Conservation (phyloP, 139 green algal genomes). For the Closterium sp. region DNA sequence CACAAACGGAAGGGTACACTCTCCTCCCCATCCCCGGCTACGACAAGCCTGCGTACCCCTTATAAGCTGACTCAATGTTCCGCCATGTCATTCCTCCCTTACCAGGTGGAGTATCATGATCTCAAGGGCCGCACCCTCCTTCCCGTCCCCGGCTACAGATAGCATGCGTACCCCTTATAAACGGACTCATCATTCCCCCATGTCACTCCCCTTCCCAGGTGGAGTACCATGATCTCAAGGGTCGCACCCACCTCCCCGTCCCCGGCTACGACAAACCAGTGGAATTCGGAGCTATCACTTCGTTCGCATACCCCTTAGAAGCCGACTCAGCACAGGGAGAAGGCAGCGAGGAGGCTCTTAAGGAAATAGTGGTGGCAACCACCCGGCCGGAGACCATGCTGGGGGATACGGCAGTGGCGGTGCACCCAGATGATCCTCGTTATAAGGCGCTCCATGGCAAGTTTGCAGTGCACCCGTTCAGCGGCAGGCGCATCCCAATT, state of each 20-base stretch:
- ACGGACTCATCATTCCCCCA: too few relatives aligned
- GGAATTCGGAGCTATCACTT: slow-evolving; percentile 94
- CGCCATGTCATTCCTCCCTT: too few relatives aligned
- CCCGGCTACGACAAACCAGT: slow-evolving; percentile 78
- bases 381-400: slow-evolving; percentile 96
- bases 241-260: slow-evolving; percentile 60
- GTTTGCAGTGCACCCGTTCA: slow-evolving; percentile 85
- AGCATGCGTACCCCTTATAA: too few relatives aligned
- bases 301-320: slow-evolving; percentile 92
- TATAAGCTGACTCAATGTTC: too few relatives aligned
- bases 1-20: too few relatives aligned
- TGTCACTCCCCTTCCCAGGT: too few relatives aligned
- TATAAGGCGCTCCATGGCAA: slow-evolving; percentile 87
- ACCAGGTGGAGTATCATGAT: slow-evolving; percentile 86
- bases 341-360: slow-evolving; percentile 24
- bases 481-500: slow-evolving; percentile 84
- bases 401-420: slow-evolving; percentile 92
- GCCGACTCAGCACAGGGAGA: slow-evolving; percentile 67
- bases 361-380: slow-evolving; percentile 62
- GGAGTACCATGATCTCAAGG: slow-evolving; percentile 90
- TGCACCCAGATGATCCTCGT: slow-evolving; percentile 87
- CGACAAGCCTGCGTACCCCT: too few relatives aligned
- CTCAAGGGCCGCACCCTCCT: slow-evolving; percentile 47
- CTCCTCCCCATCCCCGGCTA: too few relatives aligned
- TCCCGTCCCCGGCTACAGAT: too few relatives aligned